Conservation (phyloP, 768 basidiomycete genomes). For the Mycena amicta region DNA sequence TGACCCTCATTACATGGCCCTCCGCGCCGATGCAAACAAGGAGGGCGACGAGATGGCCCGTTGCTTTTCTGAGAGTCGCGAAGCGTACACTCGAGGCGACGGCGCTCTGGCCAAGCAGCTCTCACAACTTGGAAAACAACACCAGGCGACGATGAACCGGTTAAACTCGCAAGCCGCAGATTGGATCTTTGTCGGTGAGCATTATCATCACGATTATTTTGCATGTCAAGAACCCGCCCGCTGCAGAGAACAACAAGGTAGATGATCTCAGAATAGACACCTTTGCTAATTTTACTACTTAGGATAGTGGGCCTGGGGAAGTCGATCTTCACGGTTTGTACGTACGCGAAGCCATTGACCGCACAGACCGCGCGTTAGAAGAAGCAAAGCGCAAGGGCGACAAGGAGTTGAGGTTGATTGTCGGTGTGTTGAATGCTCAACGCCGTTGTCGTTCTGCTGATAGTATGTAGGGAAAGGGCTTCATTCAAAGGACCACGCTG, state of each 20-base stretch:
- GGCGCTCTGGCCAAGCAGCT: conserved; percentile 82
- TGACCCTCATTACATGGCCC: conserved; percentile 65
- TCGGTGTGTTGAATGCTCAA: conserved; percentile 54
- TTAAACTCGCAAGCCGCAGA: conserved; percentile 81
- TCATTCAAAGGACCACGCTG: conserved; percentile 73
- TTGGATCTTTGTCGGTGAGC: conserved; percentile 80
- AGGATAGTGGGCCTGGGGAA: conserved; percentile 73
- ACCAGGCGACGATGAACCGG: conserved; percentile 75
- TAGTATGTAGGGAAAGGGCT: conserved; percentile 72
- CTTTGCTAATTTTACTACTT: no score
- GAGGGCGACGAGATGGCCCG: conserved; percentile 81
- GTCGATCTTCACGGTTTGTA: conserved; percentile 91
- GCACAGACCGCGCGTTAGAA: conserved; percentile 70
- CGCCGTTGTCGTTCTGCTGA: background rate
- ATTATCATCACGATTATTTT: conserved; percentile 4
- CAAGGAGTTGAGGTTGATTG: conserved; percentile 74
- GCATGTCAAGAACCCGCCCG: background rate
- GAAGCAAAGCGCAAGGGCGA: conserved; percentile 67
- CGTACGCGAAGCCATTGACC: conserved; percentile 86
- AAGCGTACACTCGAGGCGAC: conserved; percentile 73
- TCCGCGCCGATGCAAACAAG: conserved; percentile 75
- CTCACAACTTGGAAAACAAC: conserved; percentile 77
- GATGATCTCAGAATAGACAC: no score
- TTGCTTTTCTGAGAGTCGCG: conserved; percentile 70
- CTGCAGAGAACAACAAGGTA: conserved; percentile 76